Evolutionary conservation across 1,139 yeast species (phyloP).

Genomic region (Hyphopichia burtonii): DNA sequence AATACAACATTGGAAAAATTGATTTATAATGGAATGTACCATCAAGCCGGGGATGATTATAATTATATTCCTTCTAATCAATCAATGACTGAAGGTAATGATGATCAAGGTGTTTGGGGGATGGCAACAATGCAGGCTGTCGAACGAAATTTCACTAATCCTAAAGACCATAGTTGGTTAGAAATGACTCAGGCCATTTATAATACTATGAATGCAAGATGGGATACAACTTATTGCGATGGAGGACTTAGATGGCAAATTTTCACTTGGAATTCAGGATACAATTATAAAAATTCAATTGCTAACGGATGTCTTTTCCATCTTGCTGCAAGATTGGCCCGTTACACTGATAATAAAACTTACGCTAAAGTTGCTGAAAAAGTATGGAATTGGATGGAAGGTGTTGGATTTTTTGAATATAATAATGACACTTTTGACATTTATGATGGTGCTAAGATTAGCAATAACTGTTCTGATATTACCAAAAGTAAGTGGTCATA

Average conservation of each 20-base stretch:
- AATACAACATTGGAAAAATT: constrained; percentile 40
- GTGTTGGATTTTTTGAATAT: constrained; percentile 45
- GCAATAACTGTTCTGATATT: constrained; percentile 54
- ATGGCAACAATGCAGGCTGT: constrained; percentile 59
- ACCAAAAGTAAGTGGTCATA: constrained; percentile 71
- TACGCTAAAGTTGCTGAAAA: constrained; percentile 65
- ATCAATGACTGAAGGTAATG: constrained; percentile 65
- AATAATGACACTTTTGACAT: constrained; percentile 43
- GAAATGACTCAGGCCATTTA: constrained; percentile 72
- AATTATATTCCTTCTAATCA: constrained; percentile 61
- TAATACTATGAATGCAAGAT: constrained; percentile 70
- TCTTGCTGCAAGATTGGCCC: constrained; percentile 73
- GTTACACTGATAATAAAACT: constrained; percentile 63
- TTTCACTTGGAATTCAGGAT: constrained; percentile 72
- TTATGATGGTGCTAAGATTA: constrained; percentile 69
- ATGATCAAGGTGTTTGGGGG: constrained; percentile 75
- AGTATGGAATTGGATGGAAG: constrained; percentile 70
- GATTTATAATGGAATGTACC: constrained; percentile 43
- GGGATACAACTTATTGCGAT: constrained; percentile 64
- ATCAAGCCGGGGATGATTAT: constrained; percentile 52
- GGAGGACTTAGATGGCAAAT: constrained; percentile 92
- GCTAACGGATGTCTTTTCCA: constrained; percentile 78
- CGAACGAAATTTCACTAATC: constrained; percentile 57
- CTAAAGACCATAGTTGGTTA: constrained; percentile 59
- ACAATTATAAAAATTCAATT: constrained; percentile 75